Base-by-base conservation (phyloP, 1,139 yeast genomes). In the Geotrichum histeridarum region DNA sequence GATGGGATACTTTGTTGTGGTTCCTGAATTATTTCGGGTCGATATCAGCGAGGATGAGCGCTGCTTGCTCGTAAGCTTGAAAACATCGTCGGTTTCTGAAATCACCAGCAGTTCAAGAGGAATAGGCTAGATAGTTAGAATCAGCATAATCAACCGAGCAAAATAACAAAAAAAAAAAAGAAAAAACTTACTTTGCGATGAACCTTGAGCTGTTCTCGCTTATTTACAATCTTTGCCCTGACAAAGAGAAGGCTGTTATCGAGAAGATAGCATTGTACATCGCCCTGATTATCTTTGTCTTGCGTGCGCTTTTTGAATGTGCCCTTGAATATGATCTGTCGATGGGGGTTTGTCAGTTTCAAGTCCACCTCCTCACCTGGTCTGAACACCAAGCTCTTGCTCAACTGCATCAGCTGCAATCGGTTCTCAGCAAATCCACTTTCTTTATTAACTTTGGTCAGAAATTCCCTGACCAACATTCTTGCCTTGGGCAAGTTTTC, bases 401-500 rank as follows among this genome's bases (percentile, higher is more conserved):
- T 91, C 67, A 94, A 77, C 54, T 90, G 85, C 77, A 89, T 85
- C 60, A 93, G 78, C 64, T 90, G 89, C 72, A 90, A 90, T 61
- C 96, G 79, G 73, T 93, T 97, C 39, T 95, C 93, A 50, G 95
- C 88, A 64, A 85, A 91, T 69, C 99, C 99, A 48, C 96, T 86
- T 65, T 93, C 97, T 47, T 82, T 75, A 70, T 94, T 94, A 62
- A 93, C 90, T 67, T 86, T 80, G 33, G 79, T 83, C 71, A 93
- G 79, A 57, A 90, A 82, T 60, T 81, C 86, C 59, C 85, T 84
- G 49, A 93, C 79, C 63, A 85, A 82, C 54, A 81, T 86, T 61
- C 87, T 81, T 0, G 96, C 95, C 60, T 82, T 81, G 15, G 81
- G 76, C 56, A 93, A 74, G 61, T 83, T 81, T 56, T 81, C 83